Base-by-base conservation (phyloP, 257 asterid species). In the Nicotiana obtusifolia region DNA sequence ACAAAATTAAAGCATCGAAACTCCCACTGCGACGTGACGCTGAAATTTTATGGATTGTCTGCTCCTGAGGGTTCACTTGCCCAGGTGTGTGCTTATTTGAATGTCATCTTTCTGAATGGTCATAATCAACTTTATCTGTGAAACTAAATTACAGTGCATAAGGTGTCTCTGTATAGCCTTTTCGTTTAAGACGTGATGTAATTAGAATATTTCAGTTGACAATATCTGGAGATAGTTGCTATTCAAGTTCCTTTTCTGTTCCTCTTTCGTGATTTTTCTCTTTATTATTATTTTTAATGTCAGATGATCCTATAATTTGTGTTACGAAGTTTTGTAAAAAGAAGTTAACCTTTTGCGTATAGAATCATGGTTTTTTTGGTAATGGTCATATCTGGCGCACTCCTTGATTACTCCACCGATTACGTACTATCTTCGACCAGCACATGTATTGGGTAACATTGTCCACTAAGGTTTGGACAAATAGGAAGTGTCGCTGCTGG, bases 41-140 rank as follows among this genome's bases (percentile, higher is more conserved):
- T 96, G 91, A 95, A 93, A 88, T 92, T 91, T 66, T 94, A 94
- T 87, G 99, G 99, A 71, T 88, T 96, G 78, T 90, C 94, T 82
- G 90, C 99, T 81, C 99, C 99, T 59, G 99, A 96, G 89, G 99
- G 99, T 84, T 93, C 99, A 60, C 95, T 96, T 86, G 98, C 95
- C 54, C 97, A 96, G 99, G 99, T 96, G 69, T 83, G 91, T 83
- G 52, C 82, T 89, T 75, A 24, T 66, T 75, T 49, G 26, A 26
- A 49, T 75, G 62, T 22, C 22, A 49, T 75, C 44, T 75, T 26
- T 49, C 30, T 68, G 77, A 37, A 68, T 37, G 77, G 56, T 41
- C 56, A 2, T 68, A 49, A 15, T 75, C 52, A 75, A 4, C 80
- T 75, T 33, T 49, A 75, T 52, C 52, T 49, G 62, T 71, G 41